phyloP scores from a whole-genome alignment of 805 yeast genomes.

The Dipodascopsis uninucleata region DNA sequence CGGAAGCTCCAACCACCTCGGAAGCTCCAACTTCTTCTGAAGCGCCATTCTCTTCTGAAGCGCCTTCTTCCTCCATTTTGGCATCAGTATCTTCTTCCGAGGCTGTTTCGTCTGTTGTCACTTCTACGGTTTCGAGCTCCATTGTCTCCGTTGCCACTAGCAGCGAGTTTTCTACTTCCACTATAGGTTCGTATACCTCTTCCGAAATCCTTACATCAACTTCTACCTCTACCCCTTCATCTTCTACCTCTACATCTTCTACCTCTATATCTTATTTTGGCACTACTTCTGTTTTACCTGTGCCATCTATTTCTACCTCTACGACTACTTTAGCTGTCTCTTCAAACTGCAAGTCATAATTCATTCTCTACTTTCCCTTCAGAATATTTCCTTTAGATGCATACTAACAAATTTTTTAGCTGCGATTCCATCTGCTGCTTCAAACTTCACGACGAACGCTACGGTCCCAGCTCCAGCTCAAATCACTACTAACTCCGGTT shows the following conservation, averaged over 20 bases:
- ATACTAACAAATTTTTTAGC: constrained; percentile 8
- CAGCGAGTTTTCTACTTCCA: constrained; percentile 26
- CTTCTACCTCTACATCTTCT: constrained; percentile 32
- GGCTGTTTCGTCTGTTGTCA: constrained; percentile 16
- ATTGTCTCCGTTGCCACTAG: neutral
- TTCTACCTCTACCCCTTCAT: constrained; percentile 26
- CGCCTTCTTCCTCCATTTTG: constrained; percentile 30
- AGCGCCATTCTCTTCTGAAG: constrained; percentile 24
- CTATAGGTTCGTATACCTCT: constrained; percentile 24
- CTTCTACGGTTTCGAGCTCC: constrained; percentile 10
- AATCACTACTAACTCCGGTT: constrained; percentile 14
- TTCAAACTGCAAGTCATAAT: constrained; percentile 17
- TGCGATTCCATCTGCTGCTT: neutral
- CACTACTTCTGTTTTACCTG: constrained; percentile 17
- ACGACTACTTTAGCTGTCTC: constrained; percentile 7
- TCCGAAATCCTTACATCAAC: constrained; percentile 29
- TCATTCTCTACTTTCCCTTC: constrained; percentile 1
- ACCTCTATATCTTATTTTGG: constrained; percentile 25
- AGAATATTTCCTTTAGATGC: neutral
- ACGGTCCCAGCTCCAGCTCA: constrained; percentile 16
- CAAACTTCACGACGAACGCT: constrained; percentile 12
- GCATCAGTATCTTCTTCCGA: constrained; percentile 32
- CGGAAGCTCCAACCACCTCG: constrained; percentile 29
- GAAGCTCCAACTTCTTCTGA: constrained; percentile 28
- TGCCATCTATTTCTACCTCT: constrained; percentile 15